Base-by-base conservation (phyloP, 1,139 yeast species). In the Suhomyces kunorum region DNA sequence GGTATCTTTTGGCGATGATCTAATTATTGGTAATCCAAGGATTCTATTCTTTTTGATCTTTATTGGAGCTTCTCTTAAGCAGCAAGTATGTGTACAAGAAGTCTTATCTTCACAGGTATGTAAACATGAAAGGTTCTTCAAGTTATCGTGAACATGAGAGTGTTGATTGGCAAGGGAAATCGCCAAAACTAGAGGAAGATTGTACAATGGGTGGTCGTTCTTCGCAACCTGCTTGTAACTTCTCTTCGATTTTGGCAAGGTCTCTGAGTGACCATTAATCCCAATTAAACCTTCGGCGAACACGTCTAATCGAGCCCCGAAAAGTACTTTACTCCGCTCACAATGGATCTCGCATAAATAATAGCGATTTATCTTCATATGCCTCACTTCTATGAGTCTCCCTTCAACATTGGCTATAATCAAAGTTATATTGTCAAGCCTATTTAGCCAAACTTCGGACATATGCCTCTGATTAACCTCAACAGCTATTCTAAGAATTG, bases 51-150 rank as follows among this genome's bases (percentile, higher is more conserved):
- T 31, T 31, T 12, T 22, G 6, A 34, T 16, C 5, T n/a, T 2
- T 8, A 27, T 9, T 4, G 32, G 22, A 8, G 12, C 22, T 11
- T 15, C 19, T 16, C 37, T 20, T 8, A 34, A 22, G 16, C 37
- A 28, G 17, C 37, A 34, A 11, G 37, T 34, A 12, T 34, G 37
- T 2, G 26, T 2, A 17, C 37, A 34, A 4, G 12, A 14, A 2
- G 23, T 20, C 14, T 34, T 34, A 23, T 34, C 37, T 9, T 6
- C 4, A 13, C 37, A 34, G 6, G 5, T 6, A 16, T 34, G 37
- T 12, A 28, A 8, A 17, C 37, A 34, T 2, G 14, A n/a, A 14
- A 14, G 16, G 11, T 3, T 16, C 8, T 13, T 4, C 14, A 12
- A 12, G 16, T 14, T 27, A 3, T 7, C 29, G 5, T n/a, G 5